Conservation (phyloP, 257 asterid genomes). For the Nicotiana obtusifolia region DNA sequence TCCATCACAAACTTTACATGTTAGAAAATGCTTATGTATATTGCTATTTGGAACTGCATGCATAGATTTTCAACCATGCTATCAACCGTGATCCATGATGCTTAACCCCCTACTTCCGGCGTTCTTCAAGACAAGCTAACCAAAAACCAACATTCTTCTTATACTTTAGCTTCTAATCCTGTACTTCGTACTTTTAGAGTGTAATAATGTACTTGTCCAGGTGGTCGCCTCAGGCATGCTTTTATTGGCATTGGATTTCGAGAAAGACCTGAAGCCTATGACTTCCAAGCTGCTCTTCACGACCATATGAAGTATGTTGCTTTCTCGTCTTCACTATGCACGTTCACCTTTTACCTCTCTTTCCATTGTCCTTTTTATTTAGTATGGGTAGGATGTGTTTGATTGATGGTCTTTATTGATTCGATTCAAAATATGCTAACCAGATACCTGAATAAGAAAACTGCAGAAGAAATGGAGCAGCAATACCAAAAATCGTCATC, state of each 20-base stretch:
- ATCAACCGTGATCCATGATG: background rate
- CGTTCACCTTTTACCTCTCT: background rate
- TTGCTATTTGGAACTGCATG: too few species aligned
- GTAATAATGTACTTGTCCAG: slow-evolving; percentile 26
- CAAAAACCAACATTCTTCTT: background rate
- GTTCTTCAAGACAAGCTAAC: background rate
- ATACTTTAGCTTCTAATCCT: background rate
- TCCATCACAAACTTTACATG: background rate
- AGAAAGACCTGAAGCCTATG: slow-evolving; percentile 95
- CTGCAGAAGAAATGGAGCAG: slow-evolving; percentile 99
- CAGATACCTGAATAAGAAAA: slow-evolving; percentile 89
- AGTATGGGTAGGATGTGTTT: background rate
- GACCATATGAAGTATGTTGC: slow-evolving; percentile 87
- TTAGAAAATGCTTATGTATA: too few species aligned
- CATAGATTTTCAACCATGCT: background rate
- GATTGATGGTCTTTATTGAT: background rate
- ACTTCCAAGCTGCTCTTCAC: slow-evolving; percentile 97
- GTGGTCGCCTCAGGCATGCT: slow-evolving; percentile 94
- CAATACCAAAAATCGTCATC: slow-evolving; percentile 74
- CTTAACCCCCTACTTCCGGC: background rate
- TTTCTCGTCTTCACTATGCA: slow-evolving; percentile 9
- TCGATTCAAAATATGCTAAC: slow-evolving; percentile 12
- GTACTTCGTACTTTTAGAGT: background rate
- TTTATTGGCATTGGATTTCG: slow-evolving; percentile 97
- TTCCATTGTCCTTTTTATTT: too few species aligned